Evolutionary conservation across 768 basidiomycete species (phyloP), one percentile per base, ranked within the genome.

Genomic region (Panus rudis): DNA sequence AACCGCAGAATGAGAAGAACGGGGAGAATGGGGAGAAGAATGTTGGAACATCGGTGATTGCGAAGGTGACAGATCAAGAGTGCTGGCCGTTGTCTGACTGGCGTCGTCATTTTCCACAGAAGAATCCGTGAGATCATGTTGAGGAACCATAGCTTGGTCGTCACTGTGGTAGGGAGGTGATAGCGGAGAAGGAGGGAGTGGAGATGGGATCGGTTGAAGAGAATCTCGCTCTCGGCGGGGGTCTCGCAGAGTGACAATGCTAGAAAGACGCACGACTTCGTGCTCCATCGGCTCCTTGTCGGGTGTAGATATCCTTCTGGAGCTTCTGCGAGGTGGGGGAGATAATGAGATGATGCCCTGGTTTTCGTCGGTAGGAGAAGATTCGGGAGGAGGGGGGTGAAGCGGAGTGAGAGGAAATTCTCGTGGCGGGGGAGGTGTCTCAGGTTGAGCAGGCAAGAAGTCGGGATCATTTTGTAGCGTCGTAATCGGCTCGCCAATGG

Each of bases 401-500:
- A 8, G n/a, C 33, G 33, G 33, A 17, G n/a, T 14, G 10, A 35
- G 21, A 14, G 33, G 33, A 7, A 35, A 20, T 8, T 20, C 8
- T 30, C 27, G 4, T n/a, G 28, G 28, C n/a, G 16, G 33, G 5
- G 23, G 16, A 12, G 45, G 38, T 28, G 48, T 46, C n/a, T 45
- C 41, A 7, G 46, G 42, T n/a, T 45, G 40, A 25, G 37, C 16
- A 17, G 30, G 27, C 17, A 85, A 64, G 54, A 86, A 86, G 55
- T 75, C 78, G 22, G 75, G 70, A 48, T 84, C 75, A 35, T 78
- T 71, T 39, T 61, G 67, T 41, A 65, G 54, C 46, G 59, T 58
- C 23, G 69, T 70, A 47, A 83, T 84, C 38, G 74, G 83, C 53
- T 80, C 81, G 8, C 76, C 79, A 19, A 83, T 77, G n/a, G 76